These are phyloP conservation scores for Tylopilus subfusipes DNA, from an alignment of 768 basidiomycete genomes.

Conservation along the genomic window DNA sequence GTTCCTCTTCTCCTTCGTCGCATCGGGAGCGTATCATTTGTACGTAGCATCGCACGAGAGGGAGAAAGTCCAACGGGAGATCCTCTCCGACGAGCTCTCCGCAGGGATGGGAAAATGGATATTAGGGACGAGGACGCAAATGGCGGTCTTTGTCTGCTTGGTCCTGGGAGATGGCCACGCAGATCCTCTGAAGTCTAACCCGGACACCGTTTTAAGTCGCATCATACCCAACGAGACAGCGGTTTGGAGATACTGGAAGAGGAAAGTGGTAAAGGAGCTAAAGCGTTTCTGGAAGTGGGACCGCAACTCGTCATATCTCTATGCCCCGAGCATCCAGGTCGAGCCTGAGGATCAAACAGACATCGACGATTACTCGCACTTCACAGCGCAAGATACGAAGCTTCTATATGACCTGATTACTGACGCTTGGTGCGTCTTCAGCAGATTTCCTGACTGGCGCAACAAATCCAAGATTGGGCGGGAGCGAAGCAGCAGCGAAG, in stretches of 20 bases:
- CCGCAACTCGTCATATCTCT: not conserved
- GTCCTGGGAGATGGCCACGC: constrained; percentile 10
- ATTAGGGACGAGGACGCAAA: constrained; percentile 26
- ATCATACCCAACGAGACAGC: constrained; percentile 30
- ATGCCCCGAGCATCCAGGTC: constrained; percentile 14
- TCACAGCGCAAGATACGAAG: constrained; percentile 1
- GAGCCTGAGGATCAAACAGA: constrained; percentile 10
- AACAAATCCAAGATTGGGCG: not conserved
- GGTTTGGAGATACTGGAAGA: constrained; percentile 29
- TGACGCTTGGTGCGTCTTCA: constrained; percentile 26
- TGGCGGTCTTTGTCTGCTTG: constrained; percentile 28
- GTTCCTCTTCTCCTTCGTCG: constrained; percentile 26
- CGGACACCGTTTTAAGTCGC: constrained; percentile 1
- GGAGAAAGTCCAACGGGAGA: constrained; percentile 14
- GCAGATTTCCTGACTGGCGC: constrained; percentile 11
- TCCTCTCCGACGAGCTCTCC: constrained; percentile 16
- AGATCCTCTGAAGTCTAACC: constrained; percentile 1
- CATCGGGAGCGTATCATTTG: constrained; percentile 33
- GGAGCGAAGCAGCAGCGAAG: not conserved
- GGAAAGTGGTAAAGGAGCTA: constrained; percentile 21
- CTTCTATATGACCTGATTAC: constrained; percentile 18
- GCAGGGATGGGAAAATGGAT: constrained; percentile 9
- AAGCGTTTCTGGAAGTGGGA: constrained; percentile 6
- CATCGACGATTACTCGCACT: not conserved
- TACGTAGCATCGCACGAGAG: constrained; percentile 32